phyloP scores from a whole-genome alignment of 495 filamentous ascomycete species.

The Podospora sp. region DNA sequence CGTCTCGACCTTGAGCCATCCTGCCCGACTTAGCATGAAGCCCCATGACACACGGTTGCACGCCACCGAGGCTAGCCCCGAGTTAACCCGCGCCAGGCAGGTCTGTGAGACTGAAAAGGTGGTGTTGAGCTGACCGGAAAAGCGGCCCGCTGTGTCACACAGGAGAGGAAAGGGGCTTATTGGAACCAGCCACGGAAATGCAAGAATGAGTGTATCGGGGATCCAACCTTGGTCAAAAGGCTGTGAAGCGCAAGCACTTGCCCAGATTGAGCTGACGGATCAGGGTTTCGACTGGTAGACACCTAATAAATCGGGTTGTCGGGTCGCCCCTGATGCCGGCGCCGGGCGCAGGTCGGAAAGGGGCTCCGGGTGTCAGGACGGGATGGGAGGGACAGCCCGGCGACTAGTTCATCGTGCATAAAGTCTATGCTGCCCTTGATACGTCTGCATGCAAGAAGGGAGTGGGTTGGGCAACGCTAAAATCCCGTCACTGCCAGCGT shows the following conservation, averaged over 20 bases:
- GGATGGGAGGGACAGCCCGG: background rate
- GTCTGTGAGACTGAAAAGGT: conserved; percentile 30
- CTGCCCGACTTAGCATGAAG: background rate
- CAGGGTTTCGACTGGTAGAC: background rate
- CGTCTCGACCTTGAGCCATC: too few species aligned
- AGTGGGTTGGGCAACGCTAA: background rate
- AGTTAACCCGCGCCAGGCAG: too few species aligned
- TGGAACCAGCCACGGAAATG: too few species aligned
- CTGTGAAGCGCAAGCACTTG: background rate
- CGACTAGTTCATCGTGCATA: background rate
- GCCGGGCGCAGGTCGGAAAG: background rate
- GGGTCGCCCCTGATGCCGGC: conserved; percentile 1
- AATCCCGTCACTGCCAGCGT: too few species aligned
- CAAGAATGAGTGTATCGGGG: background rate
- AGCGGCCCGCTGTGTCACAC: too few species aligned
- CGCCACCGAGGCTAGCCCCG: too few species aligned
- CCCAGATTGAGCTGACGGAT: background rate
- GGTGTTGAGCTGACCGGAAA: background rate
- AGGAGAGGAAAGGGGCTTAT: too few species aligned
- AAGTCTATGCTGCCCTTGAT: too few species aligned
- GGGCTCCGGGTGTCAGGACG: background rate
- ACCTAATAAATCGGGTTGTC: background rate
- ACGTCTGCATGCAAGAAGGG: background rate
- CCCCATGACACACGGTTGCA: background rate
- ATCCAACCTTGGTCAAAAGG: background rate